Evolutionary conservation across 2,329 filamentous ascomycete species (phyloP).

Genomic region (Cryphonectria japonica): DNA sequence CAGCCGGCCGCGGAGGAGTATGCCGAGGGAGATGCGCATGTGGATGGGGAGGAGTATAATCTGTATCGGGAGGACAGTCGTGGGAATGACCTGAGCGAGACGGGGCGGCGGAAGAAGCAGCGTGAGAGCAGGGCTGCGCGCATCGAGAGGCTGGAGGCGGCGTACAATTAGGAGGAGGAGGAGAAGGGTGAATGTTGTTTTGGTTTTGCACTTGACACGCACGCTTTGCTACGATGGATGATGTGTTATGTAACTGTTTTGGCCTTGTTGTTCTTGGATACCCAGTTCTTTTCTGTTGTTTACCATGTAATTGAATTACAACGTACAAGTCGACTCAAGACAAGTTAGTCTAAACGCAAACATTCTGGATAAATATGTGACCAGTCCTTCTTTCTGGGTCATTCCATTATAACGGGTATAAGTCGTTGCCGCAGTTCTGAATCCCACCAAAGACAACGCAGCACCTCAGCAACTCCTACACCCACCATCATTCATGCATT

Average conservation of each 20-base stretch:
- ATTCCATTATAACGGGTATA: background rate
- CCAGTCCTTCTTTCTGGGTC: background rate
- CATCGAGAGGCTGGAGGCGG: constrained; percentile 25
- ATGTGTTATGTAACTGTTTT: background rate
- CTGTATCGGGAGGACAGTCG: constrained; percentile 22
- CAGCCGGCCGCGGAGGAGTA: constrained; percentile 28
- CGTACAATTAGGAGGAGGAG: background rate
- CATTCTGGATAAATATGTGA: no score
- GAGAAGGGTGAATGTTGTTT: background rate
- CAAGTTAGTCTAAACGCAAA: background rate
- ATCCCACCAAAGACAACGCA: no score
- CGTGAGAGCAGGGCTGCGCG: constrained; percentile 27
- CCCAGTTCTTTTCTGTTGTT: background rate
- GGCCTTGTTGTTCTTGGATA: background rate
- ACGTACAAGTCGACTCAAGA: no score
- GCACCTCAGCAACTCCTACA: no score
- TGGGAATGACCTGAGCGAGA: constrained; percentile 18
- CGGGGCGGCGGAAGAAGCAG: constrained; percentile 17
- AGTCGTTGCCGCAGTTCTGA: no score
- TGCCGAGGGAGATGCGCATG: constrained; percentile 24
- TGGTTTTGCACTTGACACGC: background rate
- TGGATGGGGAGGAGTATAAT: constrained; percentile 23
- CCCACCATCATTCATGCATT: no score
- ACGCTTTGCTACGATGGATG: background rate
- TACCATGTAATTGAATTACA: background rate